Percentiles rank a stretch among this genome's conserved stretches.
These are phyloP conservation scores for Fusarium tricinctum DNA, from an alignment of 2,329 filamentous ascomycete species.

Conservation along the genomic window DNA sequence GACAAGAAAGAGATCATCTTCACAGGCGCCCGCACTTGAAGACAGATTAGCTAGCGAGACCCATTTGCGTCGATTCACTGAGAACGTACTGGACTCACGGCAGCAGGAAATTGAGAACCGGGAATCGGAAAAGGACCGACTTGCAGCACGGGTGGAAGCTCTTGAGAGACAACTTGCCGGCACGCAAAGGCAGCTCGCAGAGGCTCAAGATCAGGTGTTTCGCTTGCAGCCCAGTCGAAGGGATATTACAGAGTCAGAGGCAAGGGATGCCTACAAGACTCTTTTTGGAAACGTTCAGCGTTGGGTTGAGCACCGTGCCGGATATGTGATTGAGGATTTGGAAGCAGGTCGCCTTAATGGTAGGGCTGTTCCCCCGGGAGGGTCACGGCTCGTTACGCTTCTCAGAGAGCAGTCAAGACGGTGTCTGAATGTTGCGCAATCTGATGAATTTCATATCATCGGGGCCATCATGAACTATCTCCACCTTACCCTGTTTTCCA, in stretches of 20 bases:
- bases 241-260: constrained; percentile 56
- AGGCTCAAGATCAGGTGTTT: constrained; percentile 54
- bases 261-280: constrained; percentile 53
- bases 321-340: constrained; percentile 52
- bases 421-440: constrained; percentile 50
- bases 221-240: constrained; percentile 52
- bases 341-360: constrained; percentile 47
- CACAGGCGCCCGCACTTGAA: constrained; percentile 42
- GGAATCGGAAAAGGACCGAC: constrained; percentile 50
- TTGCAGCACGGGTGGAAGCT: constrained; percentile 49
- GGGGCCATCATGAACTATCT: constrained; percentile 57
- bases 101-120: constrained; percentile 54
- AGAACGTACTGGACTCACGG: constrained; percentile 55
- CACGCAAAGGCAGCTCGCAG: constrained; percentile 51
- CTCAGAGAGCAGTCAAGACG: constrained; percentile 55
- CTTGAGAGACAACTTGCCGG: constrained; percentile 52
- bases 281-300: constrained; percentile 54
- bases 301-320: constrained; percentile 56
- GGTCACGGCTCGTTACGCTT: constrained; percentile 52
- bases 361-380: constrained; percentile 47
- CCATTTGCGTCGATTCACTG: constrained; percentile 54
- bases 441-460: constrained; percentile 56
- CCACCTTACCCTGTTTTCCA: constrained; percentile 54
- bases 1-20: constrained; percentile 24
- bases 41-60: constrained; percentile 51